Evolutionary conservation across 495 filamentous ascomycete species (phyloP), one percentile per base, ranked within the genome.

Genomic region (Hypoxylon trugodes): DNA sequence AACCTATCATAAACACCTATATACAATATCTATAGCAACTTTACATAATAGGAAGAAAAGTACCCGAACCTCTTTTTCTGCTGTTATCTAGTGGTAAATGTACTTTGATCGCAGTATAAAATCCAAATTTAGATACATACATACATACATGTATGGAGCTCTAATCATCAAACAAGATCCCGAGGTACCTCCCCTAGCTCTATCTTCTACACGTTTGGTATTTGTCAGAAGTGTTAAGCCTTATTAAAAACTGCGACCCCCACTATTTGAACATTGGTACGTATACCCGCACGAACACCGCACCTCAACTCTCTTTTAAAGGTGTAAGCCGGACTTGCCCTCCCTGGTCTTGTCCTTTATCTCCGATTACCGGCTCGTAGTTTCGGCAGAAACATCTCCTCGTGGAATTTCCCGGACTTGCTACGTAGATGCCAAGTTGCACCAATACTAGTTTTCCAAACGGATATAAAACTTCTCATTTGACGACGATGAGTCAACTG

Each of bases 291-390:
- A 41, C 7, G 28, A 10, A 10, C 5, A 10, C 28, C 28, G 28
- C 28, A 30, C 28, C 28, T 30, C 4, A 37, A 5, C 18, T n/a
- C 42, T 45, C 6, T 16, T 25, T 21, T 45, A 26, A 45, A 25
- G 22, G 4, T 26, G 42, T 21, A n/a, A n/a, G n/a, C n/a, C 21
- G 6, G 5, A 57, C 28, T 36, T 57, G 25, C 50, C 50, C 15
- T 18, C 30, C 10, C 22, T 26, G 41, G 43, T 16, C 26, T 24
- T 3, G 26, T 9, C 56, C n/a, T n/a, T 51, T 59, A 59, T 59
- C 56, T 59, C 56, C 56, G 56, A 45, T 59, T 7, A 59, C 56
- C 45, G 55, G 55, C 37, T 32, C 37, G 36, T 33, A 33, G 13
- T 4, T 21, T 48, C 45, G 45, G 45, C 45, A 33, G 36, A 38